These are phyloP conservation scores for Viola pubescens DNA, from an alignment of 441 rosid species.

Conservation along the genomic window DNA sequence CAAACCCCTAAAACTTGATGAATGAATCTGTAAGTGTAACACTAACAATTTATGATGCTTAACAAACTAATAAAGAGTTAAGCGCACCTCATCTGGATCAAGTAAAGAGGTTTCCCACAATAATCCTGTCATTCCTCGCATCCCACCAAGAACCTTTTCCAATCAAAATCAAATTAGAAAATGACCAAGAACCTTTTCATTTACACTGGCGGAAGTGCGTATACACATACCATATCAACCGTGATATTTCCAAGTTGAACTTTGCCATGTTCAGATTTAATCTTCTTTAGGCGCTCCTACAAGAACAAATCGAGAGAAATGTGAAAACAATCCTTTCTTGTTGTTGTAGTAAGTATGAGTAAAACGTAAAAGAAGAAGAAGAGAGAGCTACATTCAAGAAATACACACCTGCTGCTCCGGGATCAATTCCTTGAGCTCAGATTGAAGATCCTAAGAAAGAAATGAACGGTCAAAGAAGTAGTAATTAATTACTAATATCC, in stretches of 20 bases:
- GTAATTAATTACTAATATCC: too few species aligned
- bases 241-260: slow-evolving; percentile 85
- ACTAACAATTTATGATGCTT: slow-evolving; percentile 8
- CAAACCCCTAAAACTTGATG: too few species aligned
- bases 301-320: slow-evolving; percentile 16
- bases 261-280: slow-evolving; percentile 75
- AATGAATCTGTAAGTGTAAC: too few species aligned
- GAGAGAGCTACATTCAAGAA: neutral
- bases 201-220: neutral
- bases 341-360: neutral
- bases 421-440: slow-evolving; percentile 84
- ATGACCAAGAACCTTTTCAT: neutral
- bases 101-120: slow-evolving; percentile 98
- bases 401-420: slow-evolving; percentile 80
- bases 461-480: neutral
- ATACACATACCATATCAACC: slow-evolving; percentile 68
- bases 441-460: slow-evolving; percentile 61
- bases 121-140: slow-evolving; percentile 98
- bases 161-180: slow-evolving; percentile 6
- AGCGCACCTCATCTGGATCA: slow-evolving; percentile 79
- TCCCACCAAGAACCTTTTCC: slow-evolving; percentile 84
- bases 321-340: neutral
- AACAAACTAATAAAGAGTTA: neutral
- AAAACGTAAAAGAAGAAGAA: neutral
- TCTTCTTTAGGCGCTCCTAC: slow-evolving; percentile 78